These are phyloP conservation scores for Blastobotrys raffinosifermentans DNA, from an alignment of 1,139 yeast species.

Conservation along the genomic window DNA sequence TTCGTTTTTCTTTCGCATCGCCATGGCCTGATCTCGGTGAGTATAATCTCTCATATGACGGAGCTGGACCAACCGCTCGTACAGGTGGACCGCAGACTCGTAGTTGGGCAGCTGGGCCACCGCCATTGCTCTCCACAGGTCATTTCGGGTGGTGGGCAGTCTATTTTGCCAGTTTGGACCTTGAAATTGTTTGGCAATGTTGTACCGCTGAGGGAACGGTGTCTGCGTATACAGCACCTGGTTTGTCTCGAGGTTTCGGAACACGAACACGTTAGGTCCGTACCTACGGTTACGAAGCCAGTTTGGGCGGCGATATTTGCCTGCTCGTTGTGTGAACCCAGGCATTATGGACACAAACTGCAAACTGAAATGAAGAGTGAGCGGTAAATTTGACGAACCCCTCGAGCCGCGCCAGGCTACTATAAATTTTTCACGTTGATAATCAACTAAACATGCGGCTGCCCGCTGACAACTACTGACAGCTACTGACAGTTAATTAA, in stretches of 20 bases:
- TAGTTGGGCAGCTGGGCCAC: slow-evolving; percentile 66
- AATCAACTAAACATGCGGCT: no score
- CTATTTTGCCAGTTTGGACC: slow-evolving; percentile 88
- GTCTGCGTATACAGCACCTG: slow-evolving; percentile 87
- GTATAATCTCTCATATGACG: slow-evolving; percentile 65
- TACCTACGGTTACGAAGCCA: slow-evolving; percentile 51
- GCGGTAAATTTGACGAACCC: background rate
- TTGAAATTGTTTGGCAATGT: slow-evolving; percentile 57
- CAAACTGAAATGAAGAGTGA: background rate
- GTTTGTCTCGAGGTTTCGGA: slow-evolving; percentile 81
- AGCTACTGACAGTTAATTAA: no score
- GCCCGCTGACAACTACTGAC: no score
- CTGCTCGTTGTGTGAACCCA: slow-evolving; percentile 13
- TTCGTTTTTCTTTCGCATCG: slow-evolving; percentile 63
- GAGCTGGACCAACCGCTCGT: slow-evolving; percentile 66
- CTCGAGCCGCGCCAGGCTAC: no score
- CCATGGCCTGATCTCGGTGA: slow-evolving; percentile 54
- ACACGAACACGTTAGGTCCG: slow-evolving; percentile 79
- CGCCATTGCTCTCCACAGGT: slow-evolving; percentile 88
- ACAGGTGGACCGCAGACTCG: slow-evolving; percentile 66
- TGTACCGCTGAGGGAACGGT: slow-evolving; percentile 54
- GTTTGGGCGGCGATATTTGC: slow-evolving; percentile 21
- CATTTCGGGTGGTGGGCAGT: slow-evolving; percentile 68
- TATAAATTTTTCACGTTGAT: slow-evolving; percentile 1
- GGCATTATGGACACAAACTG: slow-evolving; percentile 5